Evolutionary conservation across 805 yeast species (phyloP).

Genomic region (Saccharomycodes ludwigii): DNA sequence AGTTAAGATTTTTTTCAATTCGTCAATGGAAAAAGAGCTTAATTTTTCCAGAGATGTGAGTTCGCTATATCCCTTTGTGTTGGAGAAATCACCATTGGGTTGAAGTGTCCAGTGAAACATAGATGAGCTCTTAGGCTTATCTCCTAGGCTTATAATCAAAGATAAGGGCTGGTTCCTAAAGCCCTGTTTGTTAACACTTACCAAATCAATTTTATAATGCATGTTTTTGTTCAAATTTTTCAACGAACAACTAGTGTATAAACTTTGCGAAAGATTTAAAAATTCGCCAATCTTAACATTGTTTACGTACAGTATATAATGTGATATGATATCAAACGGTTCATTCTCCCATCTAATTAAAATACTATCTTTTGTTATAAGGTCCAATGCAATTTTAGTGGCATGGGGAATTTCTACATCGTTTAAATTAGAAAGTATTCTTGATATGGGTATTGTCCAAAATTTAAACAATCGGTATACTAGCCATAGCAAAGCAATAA

Average conservation of each 20-base stretch:
- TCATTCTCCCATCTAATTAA: slow-evolving; percentile 26
- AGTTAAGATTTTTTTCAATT: slow-evolving; percentile 20
- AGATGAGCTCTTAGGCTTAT: neutral
- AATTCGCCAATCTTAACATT: slow-evolving; percentile 19
- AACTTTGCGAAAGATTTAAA: slow-evolving; percentile 18
- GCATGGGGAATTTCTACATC: slow-evolving; percentile 25
- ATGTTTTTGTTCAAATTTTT: slow-evolving; percentile 14
- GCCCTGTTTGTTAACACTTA: slow-evolving; percentile 22
- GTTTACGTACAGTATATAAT: slow-evolving; percentile 20
- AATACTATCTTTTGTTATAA: slow-evolving; percentile 16
- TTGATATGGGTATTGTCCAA: no score
- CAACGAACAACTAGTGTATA: slow-evolving; percentile 23
- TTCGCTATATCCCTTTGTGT: slow-evolving; percentile 10
- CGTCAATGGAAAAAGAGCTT: slow-evolving; percentile 20
- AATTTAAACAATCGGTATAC: no score
- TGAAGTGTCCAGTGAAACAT: neutral
- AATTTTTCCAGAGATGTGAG: slow-evolving; percentile 18
- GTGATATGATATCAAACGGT: slow-evolving; percentile 15
- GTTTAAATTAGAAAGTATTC: no score
- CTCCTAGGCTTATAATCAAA: neutral
- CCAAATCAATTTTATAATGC: slow-evolving; percentile 22
- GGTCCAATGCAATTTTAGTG: slow-evolving; percentile 23
- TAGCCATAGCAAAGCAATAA: no score
- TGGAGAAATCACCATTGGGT: neutral
- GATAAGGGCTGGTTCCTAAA: slow-evolving; percentile 16